phyloP scores from a whole-genome alignment of 306 rosid genomes.

The Quercus bicolor region DNA sequence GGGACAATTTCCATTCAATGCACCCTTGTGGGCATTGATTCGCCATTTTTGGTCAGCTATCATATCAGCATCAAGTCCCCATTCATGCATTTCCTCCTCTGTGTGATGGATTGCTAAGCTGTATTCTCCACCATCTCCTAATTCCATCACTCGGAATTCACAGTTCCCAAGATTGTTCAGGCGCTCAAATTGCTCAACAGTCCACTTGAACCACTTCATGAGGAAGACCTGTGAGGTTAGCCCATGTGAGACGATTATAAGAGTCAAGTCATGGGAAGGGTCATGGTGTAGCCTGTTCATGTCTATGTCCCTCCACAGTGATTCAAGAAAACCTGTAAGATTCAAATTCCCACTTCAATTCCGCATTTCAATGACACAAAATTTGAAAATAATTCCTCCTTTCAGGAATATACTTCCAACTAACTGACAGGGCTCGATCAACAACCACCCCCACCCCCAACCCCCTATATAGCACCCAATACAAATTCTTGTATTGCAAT shows the following conservation, averaged over 20 bases:
- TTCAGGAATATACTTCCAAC: not conserved
- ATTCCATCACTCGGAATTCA: conserved; percentile 71
- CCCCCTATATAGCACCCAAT: not conserved
- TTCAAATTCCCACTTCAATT: not conserved
- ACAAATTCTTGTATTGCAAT: not conserved
- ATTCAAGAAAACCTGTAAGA: conserved; percentile 82
- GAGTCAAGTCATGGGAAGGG: conserved; percentile 67
- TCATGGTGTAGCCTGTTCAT: conserved; percentile 70
- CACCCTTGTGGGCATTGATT: conserved; percentile 51
- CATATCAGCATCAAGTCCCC: conserved; percentile 92
- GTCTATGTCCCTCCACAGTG: conserved; percentile 92
- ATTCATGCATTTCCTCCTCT: conserved; percentile 58
- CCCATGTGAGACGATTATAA: conserved; percentile 81
- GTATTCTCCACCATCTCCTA: conserved; percentile 86
- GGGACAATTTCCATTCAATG: conserved; percentile 44
- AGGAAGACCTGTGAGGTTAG: conserved; percentile 79
- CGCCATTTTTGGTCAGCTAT: conserved; percentile 85
- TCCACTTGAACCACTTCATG: conserved; percentile 97
- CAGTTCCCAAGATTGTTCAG: conserved; percentile 62
- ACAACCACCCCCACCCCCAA: too few species aligned
- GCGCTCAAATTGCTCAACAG: conserved; percentile 78
- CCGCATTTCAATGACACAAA: not conserved
- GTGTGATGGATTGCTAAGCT: conserved; percentile 88
- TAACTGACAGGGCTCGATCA: too few species aligned
- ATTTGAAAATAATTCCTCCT: not conserved